Evolutionary conservation across 2,329 filamentous ascomycete genomes (phyloP), one percentile per base, ranked within the genome.

Genomic region (Aschersonia sp.): DNA sequence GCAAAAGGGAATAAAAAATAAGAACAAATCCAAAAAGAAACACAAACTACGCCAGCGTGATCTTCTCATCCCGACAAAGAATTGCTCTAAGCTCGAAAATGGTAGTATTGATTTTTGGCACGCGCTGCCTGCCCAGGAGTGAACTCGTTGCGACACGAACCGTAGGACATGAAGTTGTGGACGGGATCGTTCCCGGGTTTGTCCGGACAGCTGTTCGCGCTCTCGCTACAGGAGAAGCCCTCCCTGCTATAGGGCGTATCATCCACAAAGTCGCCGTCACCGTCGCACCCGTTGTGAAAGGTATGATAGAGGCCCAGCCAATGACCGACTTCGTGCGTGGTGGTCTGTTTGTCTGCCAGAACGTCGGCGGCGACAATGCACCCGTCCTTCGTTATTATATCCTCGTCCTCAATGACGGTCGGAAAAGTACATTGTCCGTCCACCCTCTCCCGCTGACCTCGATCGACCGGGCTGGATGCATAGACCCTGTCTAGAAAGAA

Each of bases 241-340:
- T 45, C n/a, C 35, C 46, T 54, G 41, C 47, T 56, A n/a, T 60
- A 57, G 7, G 66, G 64, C 11, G 66, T 69, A 50, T 69, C 66
- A 12, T 55, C 54, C 30, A 69, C 55, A 12, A 49, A 55, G 51
- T 70, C 67, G 39, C 65, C 65, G 10, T 50, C 41, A 4, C 58
- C 52, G 0, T 47, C 52, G 45, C 59, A 60, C 43, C 63, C 64
- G 7, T 60, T 64, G 35, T 65, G 51, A 53, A 70, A 70, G 40
- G 66, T 66, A 54, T 71, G 68, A 46, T 59, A 59, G 22, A 71
- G 60, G 44, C 66, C 65, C 46, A 70, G 57, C 67, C 67, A 71
- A 55, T 70, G 68, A 4, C 68, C 68, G 37, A 64, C 58, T 55
- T 70, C 67, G 54, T 69, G 66, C 9, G 51, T 49, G 2, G 53